Conservation (phyloP, 2,329 filamentous ascomycete species). For the Alternaria viburni region DNA sequence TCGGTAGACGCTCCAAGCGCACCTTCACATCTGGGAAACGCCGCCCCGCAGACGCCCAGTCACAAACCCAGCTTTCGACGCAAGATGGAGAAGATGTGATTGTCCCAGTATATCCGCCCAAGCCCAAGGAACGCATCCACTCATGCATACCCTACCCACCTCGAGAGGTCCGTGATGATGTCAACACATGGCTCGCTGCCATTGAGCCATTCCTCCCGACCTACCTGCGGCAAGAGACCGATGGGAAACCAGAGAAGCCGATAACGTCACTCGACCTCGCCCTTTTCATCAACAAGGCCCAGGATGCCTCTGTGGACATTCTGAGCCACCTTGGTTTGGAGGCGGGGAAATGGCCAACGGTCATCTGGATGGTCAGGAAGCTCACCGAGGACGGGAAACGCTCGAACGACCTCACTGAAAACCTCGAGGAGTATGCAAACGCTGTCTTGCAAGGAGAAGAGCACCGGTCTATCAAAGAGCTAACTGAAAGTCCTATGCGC, state of each 20-base stretch:
- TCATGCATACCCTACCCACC: constrained; percentile 31
- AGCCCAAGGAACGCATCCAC: constrained; percentile 10
- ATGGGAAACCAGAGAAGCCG: constrained; percentile 13
- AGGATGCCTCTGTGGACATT: constrained; percentile 46
- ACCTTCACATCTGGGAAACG: constrained; percentile 33
- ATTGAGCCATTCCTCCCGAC: constrained; percentile 48
- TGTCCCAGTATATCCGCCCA: constrained; percentile 10
- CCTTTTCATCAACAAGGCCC: constrained; percentile 31
- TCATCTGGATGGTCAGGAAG: constrained; percentile 55
- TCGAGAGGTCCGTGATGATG: constrained; percentile 27
- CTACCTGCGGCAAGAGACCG: constrained; percentile 32
- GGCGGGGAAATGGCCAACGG: constrained; percentile 51
- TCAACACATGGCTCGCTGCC: constrained; percentile 42
- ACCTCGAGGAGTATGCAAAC: constrained; percentile 24
- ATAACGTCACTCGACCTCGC: constrained; percentile 39
- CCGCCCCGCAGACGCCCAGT: constrained; percentile 13
- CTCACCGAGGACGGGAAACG: constrained; percentile 44
- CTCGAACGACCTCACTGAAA: constrained; percentile 10
- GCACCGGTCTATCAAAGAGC: constrained; percentile 23
- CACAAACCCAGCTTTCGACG: background rate
- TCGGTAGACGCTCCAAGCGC: constrained; percentile 29
- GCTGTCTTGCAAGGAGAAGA: constrained; percentile 23
- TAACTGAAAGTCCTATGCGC: constrained; percentile 33
- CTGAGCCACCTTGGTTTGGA: constrained; percentile 49
- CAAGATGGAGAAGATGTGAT: background rate